Evolutionary conservation across 139 green algal genomes (phyloP).

Genomic region (Deuterostichococcus epilithicus): DNA sequence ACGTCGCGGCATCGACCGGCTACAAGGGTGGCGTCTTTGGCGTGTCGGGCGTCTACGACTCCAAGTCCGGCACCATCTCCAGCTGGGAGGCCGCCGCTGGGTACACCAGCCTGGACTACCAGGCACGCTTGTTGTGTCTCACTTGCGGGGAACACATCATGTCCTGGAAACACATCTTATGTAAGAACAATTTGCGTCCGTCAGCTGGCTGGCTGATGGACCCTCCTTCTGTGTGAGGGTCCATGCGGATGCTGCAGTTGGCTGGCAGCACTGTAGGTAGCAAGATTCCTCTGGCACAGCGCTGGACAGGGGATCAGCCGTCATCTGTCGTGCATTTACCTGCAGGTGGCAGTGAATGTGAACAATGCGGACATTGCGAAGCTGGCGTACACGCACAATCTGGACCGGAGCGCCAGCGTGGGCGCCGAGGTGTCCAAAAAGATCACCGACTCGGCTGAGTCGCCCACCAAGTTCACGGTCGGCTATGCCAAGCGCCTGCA

Average conservation of each 20-base stretch:
- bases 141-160: neutral
- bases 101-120: constrained; percentile 47
- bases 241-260: too few relatives aligned
- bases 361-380: constrained; percentile 18
- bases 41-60: constrained; percentile 38
- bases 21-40: constrained; percentile 32
- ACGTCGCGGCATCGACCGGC: constrained; percentile 32
- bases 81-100: constrained; percentile 22
- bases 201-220: too few relatives aligned
- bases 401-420: constrained; percentile 23
- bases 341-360: neutral
- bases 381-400: constrained; percentile 35
- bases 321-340: neutral
- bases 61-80: constrained; percentile 36
- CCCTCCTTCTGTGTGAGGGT: too few relatives aligned
- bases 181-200: neutral
- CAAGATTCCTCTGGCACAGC: neutral
- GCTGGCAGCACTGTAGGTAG: too few relatives aligned
- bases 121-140: constrained; percentile 6
- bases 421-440: constrained; percentile 37
- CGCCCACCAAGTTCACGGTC: neutral
- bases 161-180: neutral
- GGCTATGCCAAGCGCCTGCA: constrained; percentile 22
- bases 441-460: neutral
- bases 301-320: neutral